Conservation (phyloP, 495 filamentous ascomycete genomes). For the Articulospora tetracladia region DNA sequence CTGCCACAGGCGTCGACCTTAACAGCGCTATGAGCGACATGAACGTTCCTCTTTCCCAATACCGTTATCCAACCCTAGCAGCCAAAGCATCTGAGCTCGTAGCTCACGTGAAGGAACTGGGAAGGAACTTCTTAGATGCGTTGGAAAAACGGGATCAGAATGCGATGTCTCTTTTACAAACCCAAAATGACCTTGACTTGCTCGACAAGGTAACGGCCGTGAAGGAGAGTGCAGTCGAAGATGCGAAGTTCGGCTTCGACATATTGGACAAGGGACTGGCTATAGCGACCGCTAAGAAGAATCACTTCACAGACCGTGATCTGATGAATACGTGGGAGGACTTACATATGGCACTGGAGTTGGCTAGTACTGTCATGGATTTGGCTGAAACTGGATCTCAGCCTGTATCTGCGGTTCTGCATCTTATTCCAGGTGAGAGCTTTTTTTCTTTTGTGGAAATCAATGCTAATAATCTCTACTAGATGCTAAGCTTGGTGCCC, state of each 20-base stretch:
- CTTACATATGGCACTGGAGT: too few relatives aligned
- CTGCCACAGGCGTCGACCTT: conserved; percentile 15
- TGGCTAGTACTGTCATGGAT: too few relatives aligned
- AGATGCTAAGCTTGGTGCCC: too few relatives aligned
- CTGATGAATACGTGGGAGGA: too few relatives aligned
- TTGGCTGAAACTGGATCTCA: too few relatives aligned
- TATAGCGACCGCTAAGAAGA: not conserved
- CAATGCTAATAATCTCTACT: too few relatives aligned
- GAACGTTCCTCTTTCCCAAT: conserved; percentile 30
- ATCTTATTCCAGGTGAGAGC: too few relatives aligned
- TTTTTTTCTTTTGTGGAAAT: too few relatives aligned
- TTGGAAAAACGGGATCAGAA: conserved; percentile 26
- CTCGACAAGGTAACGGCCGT: conserved; percentile 13
- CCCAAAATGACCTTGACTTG: conserved; percentile 13
- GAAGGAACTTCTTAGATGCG: conserved; percentile 14
- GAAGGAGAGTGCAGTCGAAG: conserved; percentile 12
- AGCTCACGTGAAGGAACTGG: conserved; percentile 27
- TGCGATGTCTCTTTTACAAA: conserved; percentile 13
- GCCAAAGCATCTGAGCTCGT: conserved; percentile 30
- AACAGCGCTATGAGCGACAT: conserved; percentile 20
- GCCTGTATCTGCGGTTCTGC: too few relatives aligned
- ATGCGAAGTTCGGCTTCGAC: conserved; percentile 21
- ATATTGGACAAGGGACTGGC: conserved; percentile 8
- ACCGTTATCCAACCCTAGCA: conserved; percentile 29
- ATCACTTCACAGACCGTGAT: too few relatives aligned